Evolutionary conservation across 306 rosid species (phyloP).

Genomic region (Gynostemma pentaphyllum): DNA sequence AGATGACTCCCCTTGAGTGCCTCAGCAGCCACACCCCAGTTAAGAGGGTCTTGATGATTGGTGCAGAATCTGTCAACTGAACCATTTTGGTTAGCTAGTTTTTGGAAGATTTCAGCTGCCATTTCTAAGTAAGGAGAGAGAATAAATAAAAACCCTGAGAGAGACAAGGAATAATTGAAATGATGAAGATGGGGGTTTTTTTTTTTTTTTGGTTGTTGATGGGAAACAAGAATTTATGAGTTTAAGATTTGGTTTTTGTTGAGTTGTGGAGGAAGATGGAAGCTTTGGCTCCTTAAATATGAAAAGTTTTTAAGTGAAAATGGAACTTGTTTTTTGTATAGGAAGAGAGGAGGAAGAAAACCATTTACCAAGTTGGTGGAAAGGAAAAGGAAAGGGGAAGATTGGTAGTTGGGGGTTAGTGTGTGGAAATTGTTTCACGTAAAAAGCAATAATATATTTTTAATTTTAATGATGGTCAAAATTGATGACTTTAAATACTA

Average conservation of each 20-base stretch:
- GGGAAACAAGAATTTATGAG: neutral
- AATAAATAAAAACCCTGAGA: neutral
- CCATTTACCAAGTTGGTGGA: no score
- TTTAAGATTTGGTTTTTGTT: neutral
- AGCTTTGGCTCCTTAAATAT: neutral
- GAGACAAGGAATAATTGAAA: neutral
- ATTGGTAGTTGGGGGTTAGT: neutral
- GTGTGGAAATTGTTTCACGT: neutral
- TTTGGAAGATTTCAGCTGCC: neutral
- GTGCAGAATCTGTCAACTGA: neutral
- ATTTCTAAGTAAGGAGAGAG: neutral
- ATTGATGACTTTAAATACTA: no score
- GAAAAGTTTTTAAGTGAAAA: neutral
- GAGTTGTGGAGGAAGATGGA: neutral
- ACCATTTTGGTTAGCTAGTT: neutral
- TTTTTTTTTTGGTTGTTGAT: no score
- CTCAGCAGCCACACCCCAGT: neutral
- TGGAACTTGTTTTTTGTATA: no score
- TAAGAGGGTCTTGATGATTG: neutral
- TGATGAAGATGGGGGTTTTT: no score
- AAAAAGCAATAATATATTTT: no score
- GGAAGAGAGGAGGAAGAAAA: neutral
- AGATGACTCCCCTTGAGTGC: conserved; percentile 1
- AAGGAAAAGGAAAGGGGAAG: neutral
- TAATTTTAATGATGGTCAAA: no score